Evolutionary conservation across 148 eudicot species (phyloP).

Genomic region (Chenopodium album): DNA sequence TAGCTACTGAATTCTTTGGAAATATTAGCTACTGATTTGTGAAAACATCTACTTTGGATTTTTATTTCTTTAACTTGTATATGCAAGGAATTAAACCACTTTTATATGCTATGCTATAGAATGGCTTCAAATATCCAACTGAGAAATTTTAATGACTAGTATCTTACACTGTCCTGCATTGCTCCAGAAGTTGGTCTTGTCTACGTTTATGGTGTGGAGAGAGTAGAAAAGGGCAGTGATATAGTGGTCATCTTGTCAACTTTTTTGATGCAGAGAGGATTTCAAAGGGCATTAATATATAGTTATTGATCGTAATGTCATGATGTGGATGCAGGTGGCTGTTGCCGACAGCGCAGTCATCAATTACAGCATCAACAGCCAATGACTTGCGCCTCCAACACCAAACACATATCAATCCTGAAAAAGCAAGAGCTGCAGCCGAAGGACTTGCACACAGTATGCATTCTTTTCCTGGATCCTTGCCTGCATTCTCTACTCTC

Average conservation of each 20-base stretch:
- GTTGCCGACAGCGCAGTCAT: slow-evolving; percentile 51
- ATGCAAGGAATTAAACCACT: too few relatives aligned
- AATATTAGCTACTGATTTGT: too few relatives aligned
- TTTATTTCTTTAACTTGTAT: too few relatives aligned
- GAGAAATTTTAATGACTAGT: not conserved
- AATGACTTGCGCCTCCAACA: slow-evolving; percentile 68
- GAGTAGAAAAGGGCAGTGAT: too few relatives aligned
- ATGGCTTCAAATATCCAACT: not conserved
- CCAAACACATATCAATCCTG: slow-evolving; percentile 55
- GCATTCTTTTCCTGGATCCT: slow-evolving; percentile 12
- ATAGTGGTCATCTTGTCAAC: too few relatives aligned
- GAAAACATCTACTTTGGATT: too few relatives aligned
- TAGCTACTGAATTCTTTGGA: too few relatives aligned
- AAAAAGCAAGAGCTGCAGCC: slow-evolving; percentile 79
- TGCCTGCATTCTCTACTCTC: too few relatives aligned
- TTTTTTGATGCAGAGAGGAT: too few relatives aligned
- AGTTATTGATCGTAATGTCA: not conserved
- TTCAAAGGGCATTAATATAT: too few relatives aligned
- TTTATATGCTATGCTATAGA: too few relatives aligned
- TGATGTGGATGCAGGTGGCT: slow-evolving; percentile 65
- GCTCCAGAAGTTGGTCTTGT: not conserved
- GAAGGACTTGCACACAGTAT: slow-evolving; percentile 74
- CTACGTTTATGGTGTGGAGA: too few relatives aligned
- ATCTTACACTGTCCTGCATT: not conserved
- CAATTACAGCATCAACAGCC: slow-evolving; percentile 75